Conservation (phyloP, 2,329 filamentous ascomycete genomes). For the Claviceps cyperi region DNA sequence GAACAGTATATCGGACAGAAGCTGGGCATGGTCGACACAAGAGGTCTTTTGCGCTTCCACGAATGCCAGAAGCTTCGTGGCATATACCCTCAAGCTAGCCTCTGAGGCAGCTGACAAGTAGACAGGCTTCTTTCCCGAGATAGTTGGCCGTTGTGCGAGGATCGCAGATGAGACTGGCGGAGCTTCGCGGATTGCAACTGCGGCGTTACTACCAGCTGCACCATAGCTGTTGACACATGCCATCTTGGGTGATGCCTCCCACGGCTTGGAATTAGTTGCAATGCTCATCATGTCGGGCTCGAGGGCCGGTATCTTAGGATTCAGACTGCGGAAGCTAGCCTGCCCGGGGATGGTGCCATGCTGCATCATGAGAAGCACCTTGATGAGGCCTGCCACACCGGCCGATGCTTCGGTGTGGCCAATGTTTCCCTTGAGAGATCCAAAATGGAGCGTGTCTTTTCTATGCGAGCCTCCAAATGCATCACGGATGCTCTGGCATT, state of each 20-base stretch:
- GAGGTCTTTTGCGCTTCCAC: not conserved
- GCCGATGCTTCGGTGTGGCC: constrained; percentile 39
- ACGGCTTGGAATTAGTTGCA: constrained; percentile 20
- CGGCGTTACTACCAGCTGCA: constrained; percentile 20
- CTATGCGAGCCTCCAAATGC: constrained; percentile 18
- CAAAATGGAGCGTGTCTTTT: not conserved
- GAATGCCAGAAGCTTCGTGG: not conserved
- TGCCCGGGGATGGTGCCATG: constrained; percentile 15
- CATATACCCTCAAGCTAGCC: not conserved
- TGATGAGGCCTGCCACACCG: constrained; percentile 17
- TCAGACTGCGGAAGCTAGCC: constrained; percentile 17
- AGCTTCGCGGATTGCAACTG: constrained; percentile 10
- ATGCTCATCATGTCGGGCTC: constrained; percentile 9
- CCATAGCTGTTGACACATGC: constrained; percentile 23
- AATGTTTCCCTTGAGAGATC: constrained; percentile 44
- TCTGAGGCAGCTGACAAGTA: not conserved
- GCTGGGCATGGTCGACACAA: not conserved
- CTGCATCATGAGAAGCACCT: constrained; percentile 19
- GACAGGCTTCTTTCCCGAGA: not conserved
- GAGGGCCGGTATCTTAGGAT: constrained; percentile 17
- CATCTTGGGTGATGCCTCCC: constrained; percentile 11
- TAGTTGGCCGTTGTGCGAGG: not conserved
- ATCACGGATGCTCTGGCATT: constrained; percentile 55
- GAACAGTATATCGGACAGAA: not conserved
- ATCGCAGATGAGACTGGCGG: constrained; percentile 1